Conservation (phyloP, 2,329 filamentous ascomycete species). For the Xylariaceae sp. region DNA sequence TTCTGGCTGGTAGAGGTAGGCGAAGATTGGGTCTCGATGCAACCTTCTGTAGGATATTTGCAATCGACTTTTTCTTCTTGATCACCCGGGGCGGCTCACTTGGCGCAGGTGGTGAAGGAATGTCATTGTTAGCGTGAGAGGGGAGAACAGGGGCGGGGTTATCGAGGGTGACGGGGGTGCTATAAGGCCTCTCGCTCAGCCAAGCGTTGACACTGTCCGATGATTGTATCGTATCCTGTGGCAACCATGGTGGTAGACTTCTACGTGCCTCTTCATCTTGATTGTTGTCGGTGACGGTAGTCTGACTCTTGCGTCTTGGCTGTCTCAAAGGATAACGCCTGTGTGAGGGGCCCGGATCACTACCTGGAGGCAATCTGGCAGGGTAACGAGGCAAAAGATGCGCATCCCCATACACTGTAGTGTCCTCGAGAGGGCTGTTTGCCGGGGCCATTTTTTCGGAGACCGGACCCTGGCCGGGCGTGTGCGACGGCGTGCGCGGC, state of each 20-base stretch:
- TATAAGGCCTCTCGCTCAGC: no score
- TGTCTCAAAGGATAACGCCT: not conserved
- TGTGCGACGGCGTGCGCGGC: no score
- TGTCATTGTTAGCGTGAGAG: not conserved
- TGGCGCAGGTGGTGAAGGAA: not conserved
- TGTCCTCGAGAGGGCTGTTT: not conserved
- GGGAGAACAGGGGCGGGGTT: not conserved
- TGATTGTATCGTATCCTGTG: constrained; percentile 3
- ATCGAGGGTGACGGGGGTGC: no score
- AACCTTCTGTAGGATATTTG: constrained; percentile 8
- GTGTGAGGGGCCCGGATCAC: constrained; percentile 5
- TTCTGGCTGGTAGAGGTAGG: not conserved
- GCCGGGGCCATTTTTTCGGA: not conserved
- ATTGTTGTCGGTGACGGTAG: not conserved
- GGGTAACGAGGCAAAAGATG: constrained; percentile 7
- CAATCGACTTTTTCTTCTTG: constrained; percentile 14
- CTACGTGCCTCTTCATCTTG: constrained; percentile 1
- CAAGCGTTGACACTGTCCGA: constrained; percentile 9
- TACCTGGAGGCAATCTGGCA: not conserved
- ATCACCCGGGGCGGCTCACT: constrained; percentile 6
- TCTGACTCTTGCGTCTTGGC: not conserved
- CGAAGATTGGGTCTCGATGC: constrained; percentile 3
- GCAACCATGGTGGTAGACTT: constrained; percentile 7
- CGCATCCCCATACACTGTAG: not conserved
- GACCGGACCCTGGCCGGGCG: not conserved